phyloP scores from a whole-genome alignment of 129 eudicot species.

The Deinandra increscens region DNA sequence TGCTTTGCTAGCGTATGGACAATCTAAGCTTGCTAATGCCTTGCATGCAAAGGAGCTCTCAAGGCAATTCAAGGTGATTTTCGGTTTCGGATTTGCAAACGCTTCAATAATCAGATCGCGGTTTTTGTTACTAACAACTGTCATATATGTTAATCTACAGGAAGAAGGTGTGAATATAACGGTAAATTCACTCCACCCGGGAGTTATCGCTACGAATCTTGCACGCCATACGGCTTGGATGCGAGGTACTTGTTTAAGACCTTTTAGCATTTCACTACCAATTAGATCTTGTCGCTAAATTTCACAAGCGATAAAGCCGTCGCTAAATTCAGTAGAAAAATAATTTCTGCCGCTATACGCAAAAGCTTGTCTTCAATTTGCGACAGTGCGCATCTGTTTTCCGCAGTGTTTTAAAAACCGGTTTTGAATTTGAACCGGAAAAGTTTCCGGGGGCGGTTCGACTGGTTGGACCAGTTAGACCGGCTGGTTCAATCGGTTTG shows the following conservation, averaged over 20 bases:
- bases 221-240: constrained; percentile 39
- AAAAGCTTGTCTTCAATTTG: too few species aligned
- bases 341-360: too few species aligned
- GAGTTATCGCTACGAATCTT: constrained; percentile 57
- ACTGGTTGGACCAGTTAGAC: too few species aligned
- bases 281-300: too few species aligned
- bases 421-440: too few species aligned
- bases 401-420: too few species aligned
- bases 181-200: constrained; percentile 70
- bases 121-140: not conserved
- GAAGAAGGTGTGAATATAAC: constrained; percentile 66
- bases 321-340: too few species aligned
- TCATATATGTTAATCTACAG: constrained; percentile 27
- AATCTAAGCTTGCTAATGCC: constrained; percentile 84
- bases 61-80: constrained; percentile 60
- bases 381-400: too few species aligned
- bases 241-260: constrained; percentile 27
- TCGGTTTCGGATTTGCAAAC: not conserved
- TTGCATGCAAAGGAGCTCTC: constrained; percentile 90
- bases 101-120: not conserved
- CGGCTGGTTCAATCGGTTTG: too few species aligned
- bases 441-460: too few species aligned
- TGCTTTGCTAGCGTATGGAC: constrained; percentile 65
- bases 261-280: not conserved
- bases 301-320: too few species aligned